Percentiles rank a stretch among this genome's conserved stretches.
Conservation (phyloP, 2,329 filamentous ascomycete species). For the Xylaria sp. region DNA sequence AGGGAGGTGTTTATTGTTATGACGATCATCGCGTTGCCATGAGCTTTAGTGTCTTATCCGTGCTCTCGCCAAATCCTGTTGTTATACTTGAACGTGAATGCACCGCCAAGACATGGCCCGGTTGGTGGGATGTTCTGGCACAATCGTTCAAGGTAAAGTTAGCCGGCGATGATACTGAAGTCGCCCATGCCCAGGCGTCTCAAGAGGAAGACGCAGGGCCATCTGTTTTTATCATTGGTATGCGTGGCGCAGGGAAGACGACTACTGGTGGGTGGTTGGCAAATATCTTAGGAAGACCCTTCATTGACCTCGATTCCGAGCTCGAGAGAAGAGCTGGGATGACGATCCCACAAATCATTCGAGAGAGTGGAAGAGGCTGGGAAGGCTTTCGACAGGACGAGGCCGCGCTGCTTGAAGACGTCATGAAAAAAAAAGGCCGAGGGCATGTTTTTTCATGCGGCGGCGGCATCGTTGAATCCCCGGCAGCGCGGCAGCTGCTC, state of each 20-base stretch:
- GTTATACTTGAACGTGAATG: slow-evolving; percentile 91
- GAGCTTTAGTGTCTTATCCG: slow-evolving; percentile 92
- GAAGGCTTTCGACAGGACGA: slow-evolving; percentile 87
- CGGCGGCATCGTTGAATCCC: slow-evolving; percentile 89
- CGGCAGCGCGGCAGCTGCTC: slow-evolving; percentile 81
- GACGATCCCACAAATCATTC: slow-evolving; percentile 88
- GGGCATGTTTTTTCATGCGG: slow-evolving; percentile 92
- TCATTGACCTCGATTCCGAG: slow-evolving; percentile 89
- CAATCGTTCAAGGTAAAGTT: slow-evolving; percentile 80
- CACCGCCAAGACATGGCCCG: slow-evolving; percentile 97
- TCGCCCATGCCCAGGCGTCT: slow-evolving; percentile 46
- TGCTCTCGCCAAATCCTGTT: slow-evolving; percentile 76
- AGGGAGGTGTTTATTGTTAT: slow-evolving; percentile 85
- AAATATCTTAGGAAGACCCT: slow-evolving; percentile 76
- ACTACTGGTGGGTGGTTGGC: slow-evolving; percentile 90
- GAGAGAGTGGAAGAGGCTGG: slow-evolving; percentile 76
- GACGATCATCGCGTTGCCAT: slow-evolving; percentile 98
- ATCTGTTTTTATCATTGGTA: slow-evolving; percentile 94
- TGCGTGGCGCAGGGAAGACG: slow-evolving; percentile 97
- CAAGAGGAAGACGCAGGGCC: slow-evolving; percentile 59
- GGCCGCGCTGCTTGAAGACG: slow-evolving; percentile 75
- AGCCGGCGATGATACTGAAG: slow-evolving; percentile 74
- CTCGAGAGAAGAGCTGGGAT: slow-evolving; percentile 79
- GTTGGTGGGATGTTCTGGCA: slow-evolving; percentile 94
- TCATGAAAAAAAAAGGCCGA: slow-evolving; percentile 78